Base-by-base conservation (phyloP, 441 rosid species). In the Francoa sonchifolia region DNA sequence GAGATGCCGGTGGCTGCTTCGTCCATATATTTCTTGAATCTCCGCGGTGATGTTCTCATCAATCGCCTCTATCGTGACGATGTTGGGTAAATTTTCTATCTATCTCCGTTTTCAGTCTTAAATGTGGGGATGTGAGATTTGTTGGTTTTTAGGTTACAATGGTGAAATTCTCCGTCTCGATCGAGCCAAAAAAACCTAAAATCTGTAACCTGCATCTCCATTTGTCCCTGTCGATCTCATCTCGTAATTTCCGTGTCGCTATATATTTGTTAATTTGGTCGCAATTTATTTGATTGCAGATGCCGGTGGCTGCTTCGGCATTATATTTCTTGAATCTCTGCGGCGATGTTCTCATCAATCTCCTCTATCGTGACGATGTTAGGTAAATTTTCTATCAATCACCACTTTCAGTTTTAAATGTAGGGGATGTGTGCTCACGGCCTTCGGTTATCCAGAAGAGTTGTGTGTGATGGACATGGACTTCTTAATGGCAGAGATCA, bases 11-110 rank as follows among this genome's bases (percentile, higher is more conserved):
- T 31, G 35, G 35, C 35, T 31, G 35, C 35, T 31, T 31, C 35
- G 35, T 14, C 35, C 6, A 7, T 31, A n/a, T 31, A 31, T 7
- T 90, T 90, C 71, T 63, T 90, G 30, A 90, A 90, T 67, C 90
- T 90, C 61, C 86, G 96, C 23, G 96, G 96, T 50, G 95, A 90
- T 66, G 88, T 90, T 51, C 96, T 90, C 65, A 90, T 90, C 66
- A 90, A 90, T 60, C 95, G 96, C 58, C 87, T 83, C 39, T 90
- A 86, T 59, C 86, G 96, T 23, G 96, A 90, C 48, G 96, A 82
- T 49, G 96, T 86, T 58, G 95, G 95, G 93, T 90, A 48, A 52
- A 22, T 48, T 47, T 44, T 41, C 40, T 25, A 12, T 15, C n/a
- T 30, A 15, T 23, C 51, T 20, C 8, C 22, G 38, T 39, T 8